Evolutionary conservation across 2,329 filamentous ascomycete species (phyloP), one percentile per base, ranked within the genome.

Genomic region (Sarocladium brachiariae): DNA sequence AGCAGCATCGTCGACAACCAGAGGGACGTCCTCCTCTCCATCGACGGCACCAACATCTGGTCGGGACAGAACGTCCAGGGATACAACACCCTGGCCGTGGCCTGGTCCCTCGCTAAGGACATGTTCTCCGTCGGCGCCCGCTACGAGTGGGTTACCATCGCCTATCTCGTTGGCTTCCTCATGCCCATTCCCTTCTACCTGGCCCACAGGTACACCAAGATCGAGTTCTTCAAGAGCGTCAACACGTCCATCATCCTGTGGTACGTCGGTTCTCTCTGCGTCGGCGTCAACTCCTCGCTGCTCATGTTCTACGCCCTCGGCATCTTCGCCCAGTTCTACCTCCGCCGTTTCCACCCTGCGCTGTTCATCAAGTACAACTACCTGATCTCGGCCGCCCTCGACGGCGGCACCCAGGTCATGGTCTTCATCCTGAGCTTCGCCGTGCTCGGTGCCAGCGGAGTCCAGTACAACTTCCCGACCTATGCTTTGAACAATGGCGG

Each of bases 41-140:
- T 63, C 18, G 62, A 70, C 18, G 72, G 57, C 31, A 66, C 64
- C 51, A 70, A 69, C 54, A 68, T 73, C 48, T 76, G 73, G 73
- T 71, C 67, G 10, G 57, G 57, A n/a, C 67, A 72, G 11, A 67
- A 70, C 34, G 63, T 75, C 2, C 73, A 77, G 55, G 62, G 64
- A 2, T 71, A 67, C 63, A 76, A 76, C 54, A 67, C 70, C 1
- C 56, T 55, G 6, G 60, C 60, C 1, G 56, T 63, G 11, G 56
- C 62, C 8, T 63, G 61, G 61, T 55, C 59, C 11, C 38, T 58
- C 18, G 55, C 60, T 19, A 54, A 58, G 8, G 55, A 61, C 24
- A 53, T 58, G 8, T 60, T 52, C 6, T 47, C 46, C n/a, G 54
- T 55, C 24, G 39, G 51, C 8, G 31, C 48, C 51, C 51, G 52